phyloP scores from a whole-genome alignment of 768 basidiomycete species.

The Gymnopilus dilepis region DNA sequence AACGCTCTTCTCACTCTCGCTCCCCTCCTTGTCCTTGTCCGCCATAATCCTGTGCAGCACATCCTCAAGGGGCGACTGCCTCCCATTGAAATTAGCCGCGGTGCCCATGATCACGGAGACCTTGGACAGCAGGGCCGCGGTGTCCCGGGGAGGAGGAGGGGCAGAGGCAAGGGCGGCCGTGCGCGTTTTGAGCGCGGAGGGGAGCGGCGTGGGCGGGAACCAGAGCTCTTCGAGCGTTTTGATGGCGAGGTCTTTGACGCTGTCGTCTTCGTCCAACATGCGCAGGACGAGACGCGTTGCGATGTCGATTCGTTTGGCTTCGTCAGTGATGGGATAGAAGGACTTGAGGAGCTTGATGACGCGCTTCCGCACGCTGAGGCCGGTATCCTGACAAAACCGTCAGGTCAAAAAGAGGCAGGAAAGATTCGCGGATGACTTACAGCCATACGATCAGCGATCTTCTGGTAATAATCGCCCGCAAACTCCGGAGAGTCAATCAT shows the following conservation, averaged over 20 bases:
- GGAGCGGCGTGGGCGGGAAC: constrained; percentile 57
- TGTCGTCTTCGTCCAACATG: constrained; percentile 92
- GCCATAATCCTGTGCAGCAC: constrained; percentile 82
- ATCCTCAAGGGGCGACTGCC: constrained; percentile 84
- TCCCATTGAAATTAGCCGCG: constrained; percentile 80
- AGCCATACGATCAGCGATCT: constrained; percentile 88
- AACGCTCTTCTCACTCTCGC: constrained; percentile 51
- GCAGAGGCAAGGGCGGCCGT: constrained; percentile 31
- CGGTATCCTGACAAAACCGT: constrained; percentile 73
- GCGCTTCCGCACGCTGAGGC: constrained; percentile 90
- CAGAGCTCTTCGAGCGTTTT: constrained; percentile 92
- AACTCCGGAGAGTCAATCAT: constrained; percentile 88
- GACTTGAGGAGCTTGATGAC: constrained; percentile 93
- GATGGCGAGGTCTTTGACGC: constrained; percentile 90
- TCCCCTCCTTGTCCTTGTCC: too few species aligned
- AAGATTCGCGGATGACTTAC: constrained; percentile 49
- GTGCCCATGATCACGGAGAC: constrained; percentile 88
- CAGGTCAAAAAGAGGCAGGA: not conserved
- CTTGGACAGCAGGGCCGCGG: constrained; percentile 61
- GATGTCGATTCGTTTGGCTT: constrained; percentile 74
- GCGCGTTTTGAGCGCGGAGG: constrained; percentile 45
- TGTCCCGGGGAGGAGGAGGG: constrained; percentile 48
- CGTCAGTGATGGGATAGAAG: constrained; percentile 73
- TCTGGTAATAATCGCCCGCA: constrained; percentile 87
- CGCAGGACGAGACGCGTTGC: constrained; percentile 80